These are phyloP conservation scores for Delonix regia DNA, from an alignment of 306 rosid genomes.

Conservation along the genomic window DNA sequence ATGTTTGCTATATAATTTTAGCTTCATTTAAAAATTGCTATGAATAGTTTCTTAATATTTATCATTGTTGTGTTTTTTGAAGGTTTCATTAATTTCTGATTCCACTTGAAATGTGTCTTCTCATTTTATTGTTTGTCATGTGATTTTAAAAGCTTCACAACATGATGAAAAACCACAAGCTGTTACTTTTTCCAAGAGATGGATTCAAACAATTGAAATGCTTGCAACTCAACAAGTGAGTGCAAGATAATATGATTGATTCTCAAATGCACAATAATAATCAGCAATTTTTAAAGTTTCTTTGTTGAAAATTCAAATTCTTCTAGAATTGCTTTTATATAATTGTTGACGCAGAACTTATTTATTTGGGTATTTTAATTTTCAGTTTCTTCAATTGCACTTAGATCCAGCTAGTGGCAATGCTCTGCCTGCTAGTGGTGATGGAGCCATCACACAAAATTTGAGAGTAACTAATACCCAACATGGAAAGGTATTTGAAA, in stretches of 20 bases:
- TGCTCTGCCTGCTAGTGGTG: constrained; percentile 71
- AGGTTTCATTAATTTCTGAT: constrained; percentile 20
- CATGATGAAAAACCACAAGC: not conserved
- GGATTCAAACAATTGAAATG: constrained; percentile 24
- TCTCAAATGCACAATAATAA: constrained; percentile 2
- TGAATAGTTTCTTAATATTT: constrained; percentile 3
- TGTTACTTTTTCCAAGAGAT: constrained; percentile 21
- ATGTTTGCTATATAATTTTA: constrained; percentile 13
- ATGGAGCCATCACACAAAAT: constrained; percentile 73
- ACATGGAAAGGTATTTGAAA: constrained; percentile 83
- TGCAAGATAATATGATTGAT: constrained; percentile 20
- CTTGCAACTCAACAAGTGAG: constrained; percentile 31
- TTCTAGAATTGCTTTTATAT: constrained; percentile 31
- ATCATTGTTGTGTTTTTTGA: constrained; percentile 10
- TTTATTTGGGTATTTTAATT: constrained; percentile 40
- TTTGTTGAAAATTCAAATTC: constrained; percentile 33
- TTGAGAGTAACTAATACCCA: constrained; percentile 92
- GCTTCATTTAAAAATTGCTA: constrained; percentile 9
- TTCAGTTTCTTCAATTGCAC: constrained; percentile 95
- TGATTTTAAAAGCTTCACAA: constrained; percentile 6
- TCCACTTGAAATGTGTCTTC: not conserved
- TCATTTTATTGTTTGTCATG: constrained; percentile 15
- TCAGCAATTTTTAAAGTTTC: constrained; percentile 15
- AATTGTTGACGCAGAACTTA: constrained; percentile 42
- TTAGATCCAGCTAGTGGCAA: constrained; percentile 90